Percentiles rank a stretch among this genome's conserved stretches.
phyloP scores from a whole-genome alignment of 1,139 yeast species.

The Yamadazyma triangularis region DNA sequence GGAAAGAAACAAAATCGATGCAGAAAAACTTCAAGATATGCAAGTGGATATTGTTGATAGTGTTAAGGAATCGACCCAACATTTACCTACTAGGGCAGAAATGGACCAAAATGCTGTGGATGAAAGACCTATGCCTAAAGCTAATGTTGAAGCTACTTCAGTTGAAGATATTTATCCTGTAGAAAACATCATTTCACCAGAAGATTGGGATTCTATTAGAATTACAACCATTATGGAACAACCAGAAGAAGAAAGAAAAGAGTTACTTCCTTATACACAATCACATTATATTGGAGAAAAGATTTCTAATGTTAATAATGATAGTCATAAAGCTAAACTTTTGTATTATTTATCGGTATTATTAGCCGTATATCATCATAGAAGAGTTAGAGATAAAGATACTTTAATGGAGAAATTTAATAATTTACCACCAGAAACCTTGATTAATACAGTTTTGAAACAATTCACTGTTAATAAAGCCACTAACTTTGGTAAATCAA shows the following conservation, averaged over 20 bases:
- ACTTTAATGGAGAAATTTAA: constrained; percentile 55
- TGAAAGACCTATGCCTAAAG: constrained; percentile 82
- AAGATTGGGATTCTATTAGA: constrained; percentile 62
- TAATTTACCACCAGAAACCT: constrained; percentile 63
- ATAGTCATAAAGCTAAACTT: constrained; percentile 58
- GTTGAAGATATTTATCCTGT: constrained; percentile 83
- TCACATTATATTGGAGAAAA: constrained; percentile 5
- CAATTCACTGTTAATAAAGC: constrained; percentile 66
- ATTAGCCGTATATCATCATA: constrained; percentile 72
- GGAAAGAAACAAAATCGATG: constrained; percentile 81
- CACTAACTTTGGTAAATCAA: constrained; percentile 66
- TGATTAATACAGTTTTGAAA: constrained; percentile 69
- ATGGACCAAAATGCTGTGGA: constrained; percentile 48
- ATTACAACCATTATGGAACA: constrained; percentile 52
- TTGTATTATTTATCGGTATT: constrained; percentile 76
- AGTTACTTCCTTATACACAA: constrained; percentile 53
- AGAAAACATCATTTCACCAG: constrained; percentile 60
- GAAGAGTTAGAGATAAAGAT: constrained; percentile 59
- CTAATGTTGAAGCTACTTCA: constrained; percentile 68
- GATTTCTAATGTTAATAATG: constrained; percentile 40
- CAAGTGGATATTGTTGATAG: constrained; percentile 81
- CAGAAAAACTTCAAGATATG: constrained; percentile 68
- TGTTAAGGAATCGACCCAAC: constrained; percentile 65
- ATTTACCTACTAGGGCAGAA: constrained; percentile 66
- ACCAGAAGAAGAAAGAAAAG: constrained; percentile 46